These are phyloP conservation scores for Carex myosuroides DNA, from an alignment of 176 grass and related monocot species.

Conservation along the genomic window DNA sequence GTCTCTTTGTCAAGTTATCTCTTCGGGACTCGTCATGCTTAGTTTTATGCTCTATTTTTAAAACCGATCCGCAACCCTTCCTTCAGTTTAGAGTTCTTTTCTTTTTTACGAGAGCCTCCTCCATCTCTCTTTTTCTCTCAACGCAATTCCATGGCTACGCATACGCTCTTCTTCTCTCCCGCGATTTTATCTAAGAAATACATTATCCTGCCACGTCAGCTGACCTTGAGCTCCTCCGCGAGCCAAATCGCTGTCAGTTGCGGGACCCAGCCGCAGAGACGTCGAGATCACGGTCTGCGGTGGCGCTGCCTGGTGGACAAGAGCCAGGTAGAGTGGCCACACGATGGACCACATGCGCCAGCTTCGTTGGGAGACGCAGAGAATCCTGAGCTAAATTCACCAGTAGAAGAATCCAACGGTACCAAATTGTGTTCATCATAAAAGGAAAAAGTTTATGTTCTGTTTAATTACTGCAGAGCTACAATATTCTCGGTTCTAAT, in stretches of 20 bases:
- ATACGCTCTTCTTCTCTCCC: constrained; percentile 1
- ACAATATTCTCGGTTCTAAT: not conserved
- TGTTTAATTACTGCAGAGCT: not conserved
- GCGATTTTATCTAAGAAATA: not conserved
- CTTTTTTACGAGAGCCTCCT: not conserved
- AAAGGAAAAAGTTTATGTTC: too few relatives aligned
- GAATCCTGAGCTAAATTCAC: not conserved
- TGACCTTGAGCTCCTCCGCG: not conserved
- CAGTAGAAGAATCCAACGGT: constrained; percentile 1
- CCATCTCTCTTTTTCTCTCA: not conserved
- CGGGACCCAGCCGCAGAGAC: not conserved
- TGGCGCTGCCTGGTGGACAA: not conserved
- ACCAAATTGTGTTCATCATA: not conserved
- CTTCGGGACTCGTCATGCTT: not conserved
- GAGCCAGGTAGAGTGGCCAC: not conserved
- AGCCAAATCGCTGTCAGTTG: not conserved
- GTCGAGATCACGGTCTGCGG: not conserved
- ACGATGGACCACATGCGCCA: not conserved
- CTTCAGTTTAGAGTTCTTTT: not conserved
- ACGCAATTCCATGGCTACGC: not conserved
- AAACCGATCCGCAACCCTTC: not conserved
- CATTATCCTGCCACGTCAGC: not conserved
- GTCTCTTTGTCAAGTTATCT: not conserved
- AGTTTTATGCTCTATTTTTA: not conserved
- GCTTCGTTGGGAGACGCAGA: not conserved